Evolutionary conservation across 2,329 filamentous ascomycete genomes (phyloP).

Genomic region (Plectosphaerella cucumerina): DNA sequence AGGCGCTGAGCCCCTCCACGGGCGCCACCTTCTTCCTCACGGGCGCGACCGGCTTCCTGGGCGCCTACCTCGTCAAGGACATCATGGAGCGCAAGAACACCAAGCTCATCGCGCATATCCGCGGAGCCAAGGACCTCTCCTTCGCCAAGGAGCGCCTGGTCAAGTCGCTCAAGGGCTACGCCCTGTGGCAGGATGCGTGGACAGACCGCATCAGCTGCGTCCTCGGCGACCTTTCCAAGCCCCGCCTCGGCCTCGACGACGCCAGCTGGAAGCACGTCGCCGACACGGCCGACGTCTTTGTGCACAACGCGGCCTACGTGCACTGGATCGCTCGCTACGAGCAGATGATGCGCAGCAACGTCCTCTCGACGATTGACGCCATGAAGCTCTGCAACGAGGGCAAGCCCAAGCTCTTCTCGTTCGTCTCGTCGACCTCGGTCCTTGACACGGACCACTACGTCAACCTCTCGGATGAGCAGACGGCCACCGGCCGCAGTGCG

Average conservation of each 20-base stretch:
- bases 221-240: constrained; percentile 68
- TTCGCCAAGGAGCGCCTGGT: constrained; percentile 61
- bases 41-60: constrained; percentile 86
- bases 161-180: constrained; percentile 69
- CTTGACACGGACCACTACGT: constrained; percentile 82
- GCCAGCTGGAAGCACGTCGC: constrained; percentile 61
- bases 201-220: constrained; percentile 60
- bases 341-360: constrained; percentile 68
- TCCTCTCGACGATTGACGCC: constrained; percentile 73
- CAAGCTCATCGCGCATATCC: constrained; percentile 69
- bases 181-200: constrained; percentile 74
- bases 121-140: constrained; percentile 42
- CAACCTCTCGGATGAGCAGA: constrained; percentile 61
- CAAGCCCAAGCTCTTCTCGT: constrained; percentile 74
- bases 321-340: constrained; percentile 82
- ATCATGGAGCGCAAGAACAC: constrained; percentile 57
- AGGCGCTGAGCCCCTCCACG: neutral
- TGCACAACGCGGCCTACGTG: constrained; percentile 78
- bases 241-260: constrained; percentile 67
- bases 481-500: constrained; percentile 56
- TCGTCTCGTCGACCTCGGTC: constrained; percentile 77
- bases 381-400: constrained; percentile 72
- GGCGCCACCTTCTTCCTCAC: constrained; percentile 62
- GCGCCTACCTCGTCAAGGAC: constrained; percentile 74
- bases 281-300: constrained; percentile 64